Conservation (phyloP, 495 filamentous ascomycete genomes). For the Baudoinia panamericana region DNA sequence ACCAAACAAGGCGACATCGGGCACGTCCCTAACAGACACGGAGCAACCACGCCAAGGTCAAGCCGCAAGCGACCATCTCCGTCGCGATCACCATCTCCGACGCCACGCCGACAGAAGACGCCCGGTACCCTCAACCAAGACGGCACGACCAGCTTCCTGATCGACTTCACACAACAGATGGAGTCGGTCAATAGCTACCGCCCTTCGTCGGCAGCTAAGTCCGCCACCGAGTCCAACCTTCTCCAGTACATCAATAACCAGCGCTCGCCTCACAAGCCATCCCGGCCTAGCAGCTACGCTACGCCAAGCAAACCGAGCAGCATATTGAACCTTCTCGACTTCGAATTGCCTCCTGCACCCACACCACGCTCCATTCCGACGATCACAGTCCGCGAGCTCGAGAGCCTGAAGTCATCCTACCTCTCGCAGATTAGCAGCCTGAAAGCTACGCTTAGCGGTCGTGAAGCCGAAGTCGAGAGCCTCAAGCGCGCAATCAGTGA, state of each 20-base stretch:
- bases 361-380: constrained; percentile 85
- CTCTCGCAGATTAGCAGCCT: constrained; percentile 81
- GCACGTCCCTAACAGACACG: constrained; percentile 24
- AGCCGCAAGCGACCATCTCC: constrained; percentile 27
- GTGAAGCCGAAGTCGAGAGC: constrained; percentile 74
- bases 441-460: constrained; percentile 75
- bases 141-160: constrained; percentile 57
- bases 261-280: constrained; percentile 29
- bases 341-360: constrained; percentile 77
- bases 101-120: constrained; percentile 38
- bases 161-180: constrained; percentile 80
- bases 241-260: constrained; percentile 33
- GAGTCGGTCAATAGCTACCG: constrained; percentile 33
- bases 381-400: constrained; percentile 82
- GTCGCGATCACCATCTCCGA: constrained; percentile 43
- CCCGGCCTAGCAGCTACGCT: constrained; percentile 21
- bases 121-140: constrained; percentile 29
- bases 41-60: constrained; percentile 27
- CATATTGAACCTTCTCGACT: constrained; percentile 64
- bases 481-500: constrained; percentile 76
- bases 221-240: constrained; percentile 33
- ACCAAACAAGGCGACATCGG: constrained; percentile 29
- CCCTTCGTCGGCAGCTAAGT: constrained; percentile 32
- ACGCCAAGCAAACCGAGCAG: constrained; percentile 38
- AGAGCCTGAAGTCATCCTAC: constrained; percentile 77